phyloP scores from a whole-genome alignment of 208 protist species.

The Trypanosoma platydactyli region DNA sequence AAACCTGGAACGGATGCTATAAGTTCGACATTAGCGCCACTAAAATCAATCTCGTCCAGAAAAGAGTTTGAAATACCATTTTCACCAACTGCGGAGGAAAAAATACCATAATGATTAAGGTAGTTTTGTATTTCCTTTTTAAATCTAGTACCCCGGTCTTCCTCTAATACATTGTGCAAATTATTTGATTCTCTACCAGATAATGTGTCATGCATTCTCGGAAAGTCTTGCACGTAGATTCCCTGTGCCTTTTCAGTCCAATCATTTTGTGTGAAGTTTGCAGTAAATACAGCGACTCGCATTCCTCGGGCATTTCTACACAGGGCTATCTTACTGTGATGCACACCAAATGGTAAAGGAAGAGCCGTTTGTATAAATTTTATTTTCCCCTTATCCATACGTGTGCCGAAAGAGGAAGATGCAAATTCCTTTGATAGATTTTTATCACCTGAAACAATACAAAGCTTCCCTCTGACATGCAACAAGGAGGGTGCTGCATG shows the following conservation, averaged over 20 bases:
- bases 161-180: conserved; percentile 7
- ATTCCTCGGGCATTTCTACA: conserved; percentile 56
- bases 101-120: conserved; percentile 29
- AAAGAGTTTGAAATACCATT: conserved; percentile 27
- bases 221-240: conserved; percentile 86
- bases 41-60: conserved; percentile 64
- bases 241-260: conserved; percentile 74
- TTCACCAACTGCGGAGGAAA: not conserved
- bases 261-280: conserved; percentile 72
- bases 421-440: conserved; percentile 32
- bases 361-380: conserved; percentile 61
- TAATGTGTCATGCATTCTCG: conserved; percentile 13
- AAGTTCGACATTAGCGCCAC: conserved; percentile 50
- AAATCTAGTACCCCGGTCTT: conserved; percentile 38
- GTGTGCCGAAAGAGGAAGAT: conserved; percentile 1
- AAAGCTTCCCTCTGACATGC: conserved; percentile 26
- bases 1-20: conserved; percentile 68
- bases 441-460: conserved; percentile 64
- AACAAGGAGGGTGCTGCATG: conserved; percentile 37
- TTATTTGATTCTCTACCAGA: not conserved
- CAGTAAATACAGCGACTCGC: conserved; percentile 69
- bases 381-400: conserved; percentile 30
- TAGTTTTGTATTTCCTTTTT: conserved; percentile 41
- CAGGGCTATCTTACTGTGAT: conserved; percentile 81
- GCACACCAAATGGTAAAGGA: conserved; percentile 74